phyloP scores from a whole-genome alignment of 2,329 filamentous ascomycete genomes.

The Fusarium veterinarium region DNA sequence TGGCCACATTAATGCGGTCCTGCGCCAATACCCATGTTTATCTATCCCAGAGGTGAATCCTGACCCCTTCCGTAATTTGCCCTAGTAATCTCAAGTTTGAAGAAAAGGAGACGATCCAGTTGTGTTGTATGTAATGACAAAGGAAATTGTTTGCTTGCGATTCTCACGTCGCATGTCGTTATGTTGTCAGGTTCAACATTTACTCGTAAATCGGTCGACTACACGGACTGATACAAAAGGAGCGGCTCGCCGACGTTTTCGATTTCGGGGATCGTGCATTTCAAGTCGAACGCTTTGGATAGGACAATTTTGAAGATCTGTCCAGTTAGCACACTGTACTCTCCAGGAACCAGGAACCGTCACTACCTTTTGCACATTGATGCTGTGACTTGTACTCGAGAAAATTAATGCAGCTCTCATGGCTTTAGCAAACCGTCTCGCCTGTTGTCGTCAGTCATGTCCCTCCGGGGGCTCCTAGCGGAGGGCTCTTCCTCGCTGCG shows the following conservation, averaged over 20 bases:
- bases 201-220: slow-evolving; percentile 37
- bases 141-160: slow-evolving; percentile 35
- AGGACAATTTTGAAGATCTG: slow-evolving; percentile 99
- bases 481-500: neutral
- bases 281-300: slow-evolving; percentile 97
- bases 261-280: slow-evolving; percentile 99
- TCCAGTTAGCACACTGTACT: neutral
- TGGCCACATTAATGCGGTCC: slow-evolving; percentile 31
- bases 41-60: slow-evolving; percentile 39
- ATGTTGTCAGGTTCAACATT: slow-evolving; percentile 41
- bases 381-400: slow-evolving; percentile 98
- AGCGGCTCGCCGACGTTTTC: slow-evolving; percentile 97
- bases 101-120: slow-evolving; percentile 40
- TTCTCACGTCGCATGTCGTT: slow-evolving; percentile 27
- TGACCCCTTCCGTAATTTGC: slow-evolving; percentile 38
- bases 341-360: neutral
- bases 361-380: slow-evolving; percentile 94
- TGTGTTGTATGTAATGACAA: slow-evolving; percentile 38
- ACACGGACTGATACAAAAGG: slow-evolving; percentile 82
- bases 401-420: slow-evolving; percentile 99
- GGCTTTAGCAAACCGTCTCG: slow-evolving; percentile 94
- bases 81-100: slow-evolving; percentile 37
- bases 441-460: slow-evolving; percentile 62
- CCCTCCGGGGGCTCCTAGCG: slow-evolving; percentile 1
- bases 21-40: slow-evolving; percentile 38